Evolutionary conservation across 768 basidiomycete genomes (phyloP).

Genomic region (Kwoniella botswanensis): DNA sequence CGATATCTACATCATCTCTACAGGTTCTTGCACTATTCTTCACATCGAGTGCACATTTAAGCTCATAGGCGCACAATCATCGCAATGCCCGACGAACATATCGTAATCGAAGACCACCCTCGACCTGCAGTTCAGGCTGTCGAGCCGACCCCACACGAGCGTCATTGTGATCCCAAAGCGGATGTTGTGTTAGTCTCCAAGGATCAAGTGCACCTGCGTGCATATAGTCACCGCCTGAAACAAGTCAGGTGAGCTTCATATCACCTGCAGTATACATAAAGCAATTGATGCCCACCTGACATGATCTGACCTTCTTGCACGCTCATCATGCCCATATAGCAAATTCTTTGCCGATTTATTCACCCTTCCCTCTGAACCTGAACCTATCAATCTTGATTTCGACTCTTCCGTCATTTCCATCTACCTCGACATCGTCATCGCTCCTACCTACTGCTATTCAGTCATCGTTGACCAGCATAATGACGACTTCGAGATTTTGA

Average conservation of each 20-base stretch:
- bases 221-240: not conserved
- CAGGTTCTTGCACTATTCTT: not conserved
- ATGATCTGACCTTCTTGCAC: not conserved
- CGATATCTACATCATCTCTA: not conserved
- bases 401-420: not conserved
- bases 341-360: not conserved
- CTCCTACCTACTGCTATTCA: not conserved
- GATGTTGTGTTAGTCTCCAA: not conserved
- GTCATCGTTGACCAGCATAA: not conserved
- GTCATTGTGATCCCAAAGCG: not conserved
- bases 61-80: not conserved
- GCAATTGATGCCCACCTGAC: too few species aligned
- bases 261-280: too few species aligned
- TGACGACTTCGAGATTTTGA: not conserved
- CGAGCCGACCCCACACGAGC: not conserved
- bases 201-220: not conserved
- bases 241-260: not conserved
- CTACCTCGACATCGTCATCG: not conserved
- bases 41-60: too few species aligned
- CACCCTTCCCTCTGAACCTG: not conserved
- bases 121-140: not conserved
- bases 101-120: not conserved
- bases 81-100: not conserved
- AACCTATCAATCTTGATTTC: slow-evolving; percentile 3
- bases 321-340: not conserved